phyloP scores from a whole-genome alignment of 805 yeast genomes.

The Ogataea zsoltii region DNA sequence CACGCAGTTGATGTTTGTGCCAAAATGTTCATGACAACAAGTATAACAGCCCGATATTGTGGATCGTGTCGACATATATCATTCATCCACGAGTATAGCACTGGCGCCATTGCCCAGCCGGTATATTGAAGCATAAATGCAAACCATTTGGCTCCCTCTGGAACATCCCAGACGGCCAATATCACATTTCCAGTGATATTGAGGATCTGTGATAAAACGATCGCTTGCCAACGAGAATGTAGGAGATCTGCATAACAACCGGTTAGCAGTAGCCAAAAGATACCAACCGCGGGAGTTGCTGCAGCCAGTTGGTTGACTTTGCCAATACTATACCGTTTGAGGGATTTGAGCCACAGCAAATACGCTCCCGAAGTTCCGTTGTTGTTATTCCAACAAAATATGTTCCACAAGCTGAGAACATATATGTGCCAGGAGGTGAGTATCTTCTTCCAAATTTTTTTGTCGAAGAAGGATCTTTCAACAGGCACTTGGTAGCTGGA shows the following conservation, averaged over 20 bases:
- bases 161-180: constrained; percentile 50
- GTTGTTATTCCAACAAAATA: constrained; percentile 21
- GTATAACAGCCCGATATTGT: constrained; percentile 39
- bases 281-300: constrained; percentile 34
- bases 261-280: constrained; percentile 17
- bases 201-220: constrained; percentile 40
- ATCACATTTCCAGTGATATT: constrained; percentile 34
- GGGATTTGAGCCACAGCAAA: constrained; percentile 27
- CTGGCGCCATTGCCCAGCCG: constrained; percentile 55
- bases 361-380: constrained; percentile 38
- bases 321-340: constrained; percentile 38
- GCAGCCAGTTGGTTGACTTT: constrained; percentile 36
- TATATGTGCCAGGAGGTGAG: constrained; percentile 44
- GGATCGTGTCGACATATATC: constrained; percentile 41
- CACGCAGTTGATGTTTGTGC: constrained; percentile 44
- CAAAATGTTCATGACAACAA: constrained; percentile 41
- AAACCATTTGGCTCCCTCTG: constrained; percentile 44
- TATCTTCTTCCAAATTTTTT: constrained; percentile 42
- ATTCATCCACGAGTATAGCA: constrained; percentile 55
- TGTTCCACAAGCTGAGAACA: constrained; percentile 24
- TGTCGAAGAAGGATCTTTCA: constrained; percentile 39
- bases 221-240: constrained; percentile 25
- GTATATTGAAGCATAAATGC: constrained; percentile 39
- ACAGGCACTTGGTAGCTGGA: constrained; percentile 30
- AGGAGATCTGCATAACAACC: constrained; percentile 26